These are phyloP conservation scores for Trametes meyenii DNA, from an alignment of 768 basidiomycete genomes.

Conservation along the genomic window DNA sequence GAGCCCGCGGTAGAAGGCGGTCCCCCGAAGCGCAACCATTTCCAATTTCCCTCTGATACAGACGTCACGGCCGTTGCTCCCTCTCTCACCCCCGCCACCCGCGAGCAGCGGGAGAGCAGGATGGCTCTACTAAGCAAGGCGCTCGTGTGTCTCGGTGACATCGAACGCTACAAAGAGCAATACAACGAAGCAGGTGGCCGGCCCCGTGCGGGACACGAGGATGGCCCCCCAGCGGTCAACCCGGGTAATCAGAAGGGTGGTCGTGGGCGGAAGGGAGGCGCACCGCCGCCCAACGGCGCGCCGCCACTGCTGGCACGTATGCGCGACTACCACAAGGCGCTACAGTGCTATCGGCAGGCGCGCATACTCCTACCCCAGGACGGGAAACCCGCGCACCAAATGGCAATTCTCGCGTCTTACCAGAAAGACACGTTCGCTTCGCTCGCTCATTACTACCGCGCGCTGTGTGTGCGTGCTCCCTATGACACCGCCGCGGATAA, in stretches of 20 bases:
- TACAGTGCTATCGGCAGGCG: conserved; percentile 85
- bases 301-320: conserved; percentile 45
- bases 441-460: conserved; percentile 86
- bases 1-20: conserved; percentile 31
- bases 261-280: conserved; percentile 52
- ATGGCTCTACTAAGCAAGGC: conserved; percentile 85
- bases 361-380: conserved; percentile 80
- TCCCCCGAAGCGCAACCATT: conserved; percentile 54
- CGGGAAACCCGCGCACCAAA: conserved; percentile 94
- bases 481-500: conserved; percentile 91
- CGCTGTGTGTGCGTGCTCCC: conserved; percentile 82
- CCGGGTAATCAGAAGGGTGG: conserved; percentile 40
- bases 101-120: conserved; percentile 59
- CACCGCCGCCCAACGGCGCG: conserved; percentile 43
- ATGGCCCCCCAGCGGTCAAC: conserved; percentile 40
- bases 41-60: conserved; percentile 62
- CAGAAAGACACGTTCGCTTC: conserved; percentile 80
- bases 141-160: conserved; percentile 90
- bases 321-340: conserved; percentile 74
- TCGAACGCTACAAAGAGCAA: conserved; percentile 90
- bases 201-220: conserved; percentile 69
- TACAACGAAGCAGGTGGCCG: conserved; percentile 77
- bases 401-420: conserved; percentile 90
- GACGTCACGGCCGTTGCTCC: conserved; percentile 38
- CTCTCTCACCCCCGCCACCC: conserved; percentile 39